These are phyloP conservation scores for Chenopodium berlandieri DNA, from an alignment of 148 eudicot genomes.

Conservation along the genomic window DNA sequence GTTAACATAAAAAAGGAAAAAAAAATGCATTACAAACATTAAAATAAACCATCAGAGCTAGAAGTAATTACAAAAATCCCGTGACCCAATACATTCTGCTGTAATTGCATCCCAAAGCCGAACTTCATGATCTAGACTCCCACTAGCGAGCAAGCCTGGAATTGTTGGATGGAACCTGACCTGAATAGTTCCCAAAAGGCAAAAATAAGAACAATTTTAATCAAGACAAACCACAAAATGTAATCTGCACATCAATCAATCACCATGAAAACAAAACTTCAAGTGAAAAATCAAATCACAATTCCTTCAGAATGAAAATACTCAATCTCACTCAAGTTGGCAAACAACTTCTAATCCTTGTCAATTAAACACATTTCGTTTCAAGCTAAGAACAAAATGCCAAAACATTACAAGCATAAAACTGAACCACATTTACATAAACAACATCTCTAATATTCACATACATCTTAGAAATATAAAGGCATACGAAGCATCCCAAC, in stretches of 20 bases:
- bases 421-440: background rate
- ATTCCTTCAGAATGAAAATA: background rate
- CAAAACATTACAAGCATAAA: background rate
- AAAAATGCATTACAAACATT: background rate
- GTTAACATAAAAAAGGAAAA: background rate
- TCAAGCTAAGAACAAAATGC: background rate
- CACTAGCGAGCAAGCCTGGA: constrained; percentile 94
- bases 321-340: background rate
- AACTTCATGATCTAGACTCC: constrained; percentile 98
- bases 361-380: background rate
- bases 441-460: background rate
- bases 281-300: background rate
- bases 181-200: constrained; percentile 21
- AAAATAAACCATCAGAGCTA: background rate
- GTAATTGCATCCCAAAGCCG: constrained; percentile 96
- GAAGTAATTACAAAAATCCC: constrained; percentile 76
- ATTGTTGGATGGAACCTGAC: constrained; percentile 34
- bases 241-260: background rate
- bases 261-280: background rate
- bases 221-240: background rate
- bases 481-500: background rate
- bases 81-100: constrained; percentile 84
- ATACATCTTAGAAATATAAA: background rate
- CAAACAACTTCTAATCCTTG: too few species aligned
- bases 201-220: background rate